These are phyloP conservation scores for Chalciporus piperatus DNA, from an alignment of 768 basidiomycete species.

Conservation along the genomic window DNA sequence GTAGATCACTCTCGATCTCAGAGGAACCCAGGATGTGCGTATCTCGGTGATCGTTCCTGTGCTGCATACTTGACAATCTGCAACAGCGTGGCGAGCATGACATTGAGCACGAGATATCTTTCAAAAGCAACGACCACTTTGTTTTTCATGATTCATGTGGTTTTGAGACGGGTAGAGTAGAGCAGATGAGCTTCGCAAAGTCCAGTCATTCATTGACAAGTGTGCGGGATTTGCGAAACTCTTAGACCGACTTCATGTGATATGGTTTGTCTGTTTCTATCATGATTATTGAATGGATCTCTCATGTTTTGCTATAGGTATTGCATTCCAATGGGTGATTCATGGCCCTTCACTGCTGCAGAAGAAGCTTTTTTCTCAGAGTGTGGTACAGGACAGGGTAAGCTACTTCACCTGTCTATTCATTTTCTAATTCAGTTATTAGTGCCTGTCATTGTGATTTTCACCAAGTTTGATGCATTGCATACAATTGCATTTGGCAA, in stretches of 20 bases:
- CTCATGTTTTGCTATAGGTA: slow-evolving; percentile 30
- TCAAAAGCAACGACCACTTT: too few relatives aligned
- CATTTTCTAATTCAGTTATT: neutral
- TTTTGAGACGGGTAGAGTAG: slow-evolving; percentile 36
- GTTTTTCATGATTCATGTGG: too few relatives aligned
- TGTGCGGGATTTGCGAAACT: slow-evolving; percentile 13
- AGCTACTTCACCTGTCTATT: neutral
- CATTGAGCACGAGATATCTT: too few relatives aligned
- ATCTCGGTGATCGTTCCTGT: too few relatives aligned
- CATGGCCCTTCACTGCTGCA: slow-evolving; percentile 28
- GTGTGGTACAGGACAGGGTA: slow-evolving; percentile 11
- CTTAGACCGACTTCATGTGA: slow-evolving; percentile 35
- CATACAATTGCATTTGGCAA: slow-evolving; percentile 17
- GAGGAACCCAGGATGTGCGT: too few relatives aligned
- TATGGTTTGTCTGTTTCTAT: slow-evolving; percentile 25
- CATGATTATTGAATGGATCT: slow-evolving; percentile 1
- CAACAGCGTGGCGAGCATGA: too few relatives aligned
- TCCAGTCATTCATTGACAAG: slow-evolving; percentile 32
- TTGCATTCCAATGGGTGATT: slow-evolving; percentile 33
- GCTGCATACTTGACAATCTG: too few relatives aligned
- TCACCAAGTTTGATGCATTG: slow-evolving; percentile 38
- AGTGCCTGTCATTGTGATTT: slow-evolving; percentile 40
- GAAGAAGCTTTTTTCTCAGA: slow-evolving; percentile 29
- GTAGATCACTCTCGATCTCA: too few relatives aligned
- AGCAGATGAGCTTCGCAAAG: slow-evolving; percentile 25